phyloP scores from a whole-genome alignment of 1,139 yeast species.

The Komagataea norvegica region DNA sequence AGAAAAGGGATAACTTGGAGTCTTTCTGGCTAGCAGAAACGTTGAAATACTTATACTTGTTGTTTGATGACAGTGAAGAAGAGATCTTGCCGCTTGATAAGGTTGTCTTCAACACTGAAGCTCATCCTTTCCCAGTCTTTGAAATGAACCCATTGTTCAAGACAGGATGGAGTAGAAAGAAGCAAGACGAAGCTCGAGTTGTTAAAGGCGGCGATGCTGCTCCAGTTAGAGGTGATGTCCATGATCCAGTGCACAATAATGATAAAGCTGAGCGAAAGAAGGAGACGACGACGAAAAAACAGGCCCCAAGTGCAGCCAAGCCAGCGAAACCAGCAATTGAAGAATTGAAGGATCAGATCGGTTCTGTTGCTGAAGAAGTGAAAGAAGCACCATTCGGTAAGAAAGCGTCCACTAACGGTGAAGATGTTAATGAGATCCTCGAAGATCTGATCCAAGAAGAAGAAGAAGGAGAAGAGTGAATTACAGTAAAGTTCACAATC shows the following conservation, averaged over 20 bases:
- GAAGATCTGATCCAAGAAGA: constrained; percentile 20
- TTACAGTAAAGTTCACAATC: no score
- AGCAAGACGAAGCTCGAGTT: not conserved
- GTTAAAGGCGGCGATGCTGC: not conserved
- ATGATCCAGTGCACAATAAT: constrained; percentile 4
- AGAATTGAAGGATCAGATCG: constrained; percentile 19
- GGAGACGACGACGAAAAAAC: constrained; percentile 1
- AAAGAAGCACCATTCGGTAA: constrained; percentile 6
- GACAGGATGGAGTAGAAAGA: constrained; percentile 56
- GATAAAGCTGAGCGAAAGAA: not conserved
- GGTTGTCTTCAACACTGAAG: constrained; percentile 86
- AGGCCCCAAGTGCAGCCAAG: constrained; percentile 22
- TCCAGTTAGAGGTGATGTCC: constrained; percentile 7
- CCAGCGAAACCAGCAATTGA: constrained; percentile 26
- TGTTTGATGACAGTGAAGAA: constrained; percentile 66
- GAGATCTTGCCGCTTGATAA: constrained; percentile 53
- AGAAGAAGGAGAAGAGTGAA: no score
- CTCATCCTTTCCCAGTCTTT: constrained; percentile 81
- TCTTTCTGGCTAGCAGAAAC: constrained; percentile 96
- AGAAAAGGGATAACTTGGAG: constrained; percentile 70
- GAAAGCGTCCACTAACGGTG: constrained; percentile 16
- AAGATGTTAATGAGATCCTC: constrained; percentile 19
- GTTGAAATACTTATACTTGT: constrained; percentile 75
- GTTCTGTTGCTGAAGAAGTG: constrained; percentile 8
- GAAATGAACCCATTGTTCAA: constrained; percentile 48